Evolutionary conservation across 495 filamentous ascomycete genomes (phyloP), one percentile per base, ranked within the genome.

Genomic region (Chaetomium fimeti): DNA sequence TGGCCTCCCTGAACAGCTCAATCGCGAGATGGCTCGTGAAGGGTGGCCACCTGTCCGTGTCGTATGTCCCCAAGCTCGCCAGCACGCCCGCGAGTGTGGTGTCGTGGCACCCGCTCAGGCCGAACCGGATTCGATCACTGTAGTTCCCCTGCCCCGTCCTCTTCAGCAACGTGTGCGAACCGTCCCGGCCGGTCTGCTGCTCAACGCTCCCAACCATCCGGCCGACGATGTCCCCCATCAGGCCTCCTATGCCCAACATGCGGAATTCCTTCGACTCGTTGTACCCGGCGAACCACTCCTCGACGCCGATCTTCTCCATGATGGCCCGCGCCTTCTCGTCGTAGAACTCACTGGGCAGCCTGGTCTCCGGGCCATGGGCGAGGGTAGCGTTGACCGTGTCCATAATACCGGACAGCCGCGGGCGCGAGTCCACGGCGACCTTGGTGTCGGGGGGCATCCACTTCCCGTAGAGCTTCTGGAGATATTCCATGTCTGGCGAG

Each of bases 221-320:
- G 47, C 84, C 82, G n/a, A 91, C 86, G 38, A 97, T 76, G 72
- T 98, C 94, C 3, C 91, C 93, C 69, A 95, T 75, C 20, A 98
- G 76, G 18, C 81, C 84, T 48, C 94, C 94, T 62, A 97, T 93
- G 3, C 95, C 94, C 3, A 98, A 79, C 67, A 79, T 83, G 7
- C 94, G 87, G 78, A 94, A 98, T 75, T 98, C 94, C 27, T 70
- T 75, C 61, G 85, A 91, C 76, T 97, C 91, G 45, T 81, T 81
- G 73, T 92, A 98, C 5, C 93, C 94, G 9, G 86, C 77, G 71
- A 89, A 98, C 94, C 94, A 98, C 77, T 98, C 95, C 67, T 98
- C 94, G 2, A 91, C 87, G 48, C 82, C 85, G 54, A 97, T 90
- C 29, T 82, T 82, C 57, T 97, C 89, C 60, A 97, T 84, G 54